phyloP scores from a whole-genome alignment of 73 alveolate species.

The Strombidium stylifer region DNA sequence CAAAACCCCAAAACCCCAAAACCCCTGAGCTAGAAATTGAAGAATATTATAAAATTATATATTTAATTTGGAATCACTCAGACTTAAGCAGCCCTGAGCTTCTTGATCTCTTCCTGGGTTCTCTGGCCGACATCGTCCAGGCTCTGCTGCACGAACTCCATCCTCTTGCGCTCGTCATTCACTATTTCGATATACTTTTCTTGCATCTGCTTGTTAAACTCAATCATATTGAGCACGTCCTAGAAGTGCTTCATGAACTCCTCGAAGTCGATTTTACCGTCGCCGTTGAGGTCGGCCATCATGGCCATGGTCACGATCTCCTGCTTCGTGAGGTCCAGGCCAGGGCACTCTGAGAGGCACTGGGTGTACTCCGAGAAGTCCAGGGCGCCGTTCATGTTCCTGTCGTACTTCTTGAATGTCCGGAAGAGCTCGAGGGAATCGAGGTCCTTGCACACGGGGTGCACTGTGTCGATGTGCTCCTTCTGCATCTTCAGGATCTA shows the following conservation, averaged over 20 bases:
- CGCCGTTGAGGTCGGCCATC: conserved; percentile 61
- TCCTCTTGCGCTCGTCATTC: too few species aligned
- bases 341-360: conserved; percentile 45
- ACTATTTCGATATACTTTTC: conserved; percentile 18
- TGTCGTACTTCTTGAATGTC: conserved; percentile 56
- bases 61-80: too few species aligned
- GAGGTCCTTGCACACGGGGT: conserved; percentile 11
- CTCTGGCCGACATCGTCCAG: too few species aligned
- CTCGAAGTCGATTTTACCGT: conserved; percentile 57
- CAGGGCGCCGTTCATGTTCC: conserved; percentile 50
- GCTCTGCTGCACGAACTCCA: too few species aligned
- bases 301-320: conserved; percentile 50
- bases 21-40: too few species aligned
- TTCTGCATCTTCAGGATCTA: conserved; percentile 18
- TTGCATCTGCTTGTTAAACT: conserved; percentile 30
- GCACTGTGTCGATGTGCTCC: conserved; percentile 5
- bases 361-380: conserved; percentile 53
- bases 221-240: conserved; percentile 30
- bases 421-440: not conserved
- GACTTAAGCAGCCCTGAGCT: too few species aligned
- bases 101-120: too few species aligned
- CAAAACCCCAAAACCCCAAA: too few species aligned
- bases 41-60: too few species aligned
- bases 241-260: conserved; percentile 66
- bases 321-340: conserved; percentile 13